phyloP scores from a whole-genome alignment of 2,329 filamentous ascomycete genomes.

The Cladosporium velox region DNA sequence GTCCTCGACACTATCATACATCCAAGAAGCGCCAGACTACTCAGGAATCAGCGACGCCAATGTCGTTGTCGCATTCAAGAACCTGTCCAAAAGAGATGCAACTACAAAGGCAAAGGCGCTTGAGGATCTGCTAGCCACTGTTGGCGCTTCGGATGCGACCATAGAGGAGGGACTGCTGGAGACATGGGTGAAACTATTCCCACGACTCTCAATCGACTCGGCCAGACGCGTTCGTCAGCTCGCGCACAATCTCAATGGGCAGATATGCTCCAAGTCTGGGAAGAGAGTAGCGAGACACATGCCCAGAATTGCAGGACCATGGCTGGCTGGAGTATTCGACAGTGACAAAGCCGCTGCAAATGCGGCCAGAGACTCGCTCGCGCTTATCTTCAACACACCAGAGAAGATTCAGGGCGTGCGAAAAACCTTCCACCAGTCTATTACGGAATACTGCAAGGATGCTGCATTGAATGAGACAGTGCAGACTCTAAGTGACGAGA shows the following conservation, averaged over 20 bases:
- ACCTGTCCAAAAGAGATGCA: constrained; percentile 86
- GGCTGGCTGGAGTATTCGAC: constrained; percentile 88
- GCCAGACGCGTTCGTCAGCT: constrained; percentile 84
- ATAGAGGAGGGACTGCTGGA: constrained; percentile 82
- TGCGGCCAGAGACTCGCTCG: constrained; percentile 75
- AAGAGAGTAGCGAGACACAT: constrained; percentile 83
- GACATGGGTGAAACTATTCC: constrained; percentile 82
- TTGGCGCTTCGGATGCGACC: constrained; percentile 59
- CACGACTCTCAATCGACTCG: constrained; percentile 86
- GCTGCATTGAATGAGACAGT: constrained; percentile 76
- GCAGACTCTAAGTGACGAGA: constrained; percentile 83
- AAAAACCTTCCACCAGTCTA: constrained; percentile 76
- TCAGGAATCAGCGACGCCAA: constrained; percentile 75
- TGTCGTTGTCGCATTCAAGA: constrained; percentile 87
- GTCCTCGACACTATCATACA: constrained; percentile 75
- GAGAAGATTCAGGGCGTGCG: constrained; percentile 79
- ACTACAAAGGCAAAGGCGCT: constrained; percentile 89
- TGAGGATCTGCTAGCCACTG: constrained; percentile 74
- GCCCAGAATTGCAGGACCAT: constrained; percentile 77
- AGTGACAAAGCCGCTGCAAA: constrained; percentile 74
- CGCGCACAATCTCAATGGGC: constrained; percentile 73
- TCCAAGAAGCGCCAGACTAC: constrained; percentile 82
- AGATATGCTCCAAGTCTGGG: constrained; percentile 60
- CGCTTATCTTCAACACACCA: constrained; percentile 72
- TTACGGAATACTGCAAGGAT: constrained; percentile 78